phyloP scores from a whole-genome alignment of 2,329 filamentous ascomycete genomes.

The Hirsutella thompsonii region DNA sequence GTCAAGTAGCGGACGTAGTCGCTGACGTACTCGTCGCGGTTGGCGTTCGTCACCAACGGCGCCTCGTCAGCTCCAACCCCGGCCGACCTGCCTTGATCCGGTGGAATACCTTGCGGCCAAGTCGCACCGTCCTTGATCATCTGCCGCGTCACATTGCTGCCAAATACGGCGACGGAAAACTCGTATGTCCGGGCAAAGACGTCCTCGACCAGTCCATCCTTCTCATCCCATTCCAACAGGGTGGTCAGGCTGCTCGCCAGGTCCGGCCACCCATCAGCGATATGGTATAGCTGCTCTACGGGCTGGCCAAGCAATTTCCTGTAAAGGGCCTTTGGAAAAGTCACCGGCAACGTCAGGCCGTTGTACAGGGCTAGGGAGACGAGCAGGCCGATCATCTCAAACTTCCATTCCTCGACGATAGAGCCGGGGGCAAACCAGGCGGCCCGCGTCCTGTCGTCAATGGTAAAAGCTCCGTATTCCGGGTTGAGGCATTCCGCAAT shows the following conservation, averaged over 20 bases:
- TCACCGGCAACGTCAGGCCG: constrained; percentile 79
- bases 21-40: constrained; percentile 63
- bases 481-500: constrained; percentile 70
- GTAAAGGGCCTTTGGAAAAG: constrained; percentile 78
- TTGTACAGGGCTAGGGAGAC: constrained; percentile 88
- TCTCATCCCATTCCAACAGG: constrained; percentile 64
- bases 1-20: constrained; percentile 82
- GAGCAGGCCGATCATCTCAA: constrained; percentile 77
- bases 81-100: constrained; percentile 16
- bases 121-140: constrained; percentile 31
- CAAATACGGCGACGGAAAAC: constrained; percentile 55
- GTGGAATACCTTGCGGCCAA: constrained; percentile 41
- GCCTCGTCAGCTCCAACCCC: constrained; percentile 35
- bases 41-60: constrained; percentile 66
- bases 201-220: constrained; percentile 65
- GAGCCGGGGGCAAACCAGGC: constrained; percentile 82
- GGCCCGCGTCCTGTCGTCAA: constrained; percentile 64
- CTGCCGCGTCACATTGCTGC: constrained; percentile 40
- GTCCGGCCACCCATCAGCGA: constrained; percentile 78
- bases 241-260: constrained; percentile 61
- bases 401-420: constrained; percentile 76
- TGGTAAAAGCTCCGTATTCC: constrained; percentile 66
- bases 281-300: constrained; percentile 59
- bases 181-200: constrained; percentile 76
- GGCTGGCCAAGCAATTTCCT: constrained; percentile 60